Base-by-base conservation (phyloP, 441 rosid genomes). In the Arabidopsis hybrid region DNA sequence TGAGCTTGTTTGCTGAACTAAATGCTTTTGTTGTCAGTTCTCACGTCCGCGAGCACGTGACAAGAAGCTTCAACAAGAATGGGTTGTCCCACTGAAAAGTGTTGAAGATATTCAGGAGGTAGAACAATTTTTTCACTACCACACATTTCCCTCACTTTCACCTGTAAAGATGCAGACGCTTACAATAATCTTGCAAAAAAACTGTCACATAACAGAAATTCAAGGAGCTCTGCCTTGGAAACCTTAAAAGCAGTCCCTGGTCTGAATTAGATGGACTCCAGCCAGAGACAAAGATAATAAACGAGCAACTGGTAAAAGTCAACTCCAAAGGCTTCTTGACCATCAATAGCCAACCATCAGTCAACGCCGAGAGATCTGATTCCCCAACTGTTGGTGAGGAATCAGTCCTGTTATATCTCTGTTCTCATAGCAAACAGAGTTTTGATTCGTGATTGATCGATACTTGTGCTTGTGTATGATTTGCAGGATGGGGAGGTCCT, bases 341-440 rank as follows among this genome's bases (percentile, higher is more conserved):
- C n/a, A 89, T 93, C 86, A 95, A 95, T 72, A 95, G 99, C 84
- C 99, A 95, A 72, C 98, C 97, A 35, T 91, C 97, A 6, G 90
- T 95, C 74, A 93, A 93, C 29, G 96, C 85, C 0, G 95, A 87
- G 63, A 87, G 78, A 75, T 93, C 98, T 16, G 97, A 93, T 73
- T 88, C 97, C 72, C 79, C 85, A 52, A 31, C 87, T 42, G 91
- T 91, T 45, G 99, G 99, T 91, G 77, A 85, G 90, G 42, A 56
- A 1, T 34, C 73, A 34, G 9, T 43, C 6, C 39, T 18, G 5
- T 43, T 62, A 6, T 40, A 21, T 14, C 50, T 60, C 5, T 29
- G 8, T 29, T 43, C 39, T 26, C 52, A 43, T 43, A 62, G 6
- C 3, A 29, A 8, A 4, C 38, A 42, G 36, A 42, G 13, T 42